Evolutionary conservation across 2,329 filamentous ascomycete species (phyloP).

Genomic region (Phialophora verrucosa): DNA sequence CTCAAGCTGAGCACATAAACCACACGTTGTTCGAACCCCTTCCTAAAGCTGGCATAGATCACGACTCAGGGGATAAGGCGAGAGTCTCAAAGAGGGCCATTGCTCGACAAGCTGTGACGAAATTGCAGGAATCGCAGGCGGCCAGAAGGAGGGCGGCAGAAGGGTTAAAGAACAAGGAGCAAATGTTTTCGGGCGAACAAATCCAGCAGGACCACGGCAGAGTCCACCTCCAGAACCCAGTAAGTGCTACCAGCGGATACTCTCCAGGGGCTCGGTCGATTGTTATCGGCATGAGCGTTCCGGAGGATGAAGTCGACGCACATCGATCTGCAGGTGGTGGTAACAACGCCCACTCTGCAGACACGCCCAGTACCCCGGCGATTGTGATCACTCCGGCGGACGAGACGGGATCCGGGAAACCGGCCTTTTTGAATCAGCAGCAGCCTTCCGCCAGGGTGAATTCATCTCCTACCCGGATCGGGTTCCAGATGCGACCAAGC

Average conservation of each 20-base stretch:
- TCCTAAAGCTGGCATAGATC: background rate
- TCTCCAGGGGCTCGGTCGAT: conserved; percentile 55
- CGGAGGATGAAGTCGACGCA: conserved; percentile 43
- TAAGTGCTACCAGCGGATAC: conserved; percentile 33
- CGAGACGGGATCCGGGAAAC: conserved; percentile 48
- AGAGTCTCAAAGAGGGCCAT: conserved; percentile 12
- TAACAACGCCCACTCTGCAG: conserved; percentile 43
- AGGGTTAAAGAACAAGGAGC: background rate
- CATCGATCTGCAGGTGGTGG: conserved; percentile 27
- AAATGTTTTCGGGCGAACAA: conserved; percentile 1
- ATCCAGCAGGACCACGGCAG: background rate
- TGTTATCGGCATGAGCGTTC: conserved; percentile 53
- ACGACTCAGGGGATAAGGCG: background rate
- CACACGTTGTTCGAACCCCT: conserved; percentile 8
- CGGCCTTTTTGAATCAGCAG: conserved; percentile 12
- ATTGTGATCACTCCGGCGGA: conserved; percentile 55
- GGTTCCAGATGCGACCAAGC: conserved; percentile 26
- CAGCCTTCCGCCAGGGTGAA: conserved; percentile 52
- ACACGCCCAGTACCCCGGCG: conserved; percentile 51
- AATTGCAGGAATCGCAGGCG: conserved; percentile 25
- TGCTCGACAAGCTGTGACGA: conserved; percentile 21
- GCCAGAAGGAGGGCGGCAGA: conserved; percentile 16
- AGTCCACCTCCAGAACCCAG: conserved; percentile 3
- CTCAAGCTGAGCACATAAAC: conserved; percentile 34
- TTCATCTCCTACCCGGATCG: conserved; percentile 45